Conservation (phyloP, 495 filamentous ascomycete genomes). For the Geopyxis carbonaria region DNA sequence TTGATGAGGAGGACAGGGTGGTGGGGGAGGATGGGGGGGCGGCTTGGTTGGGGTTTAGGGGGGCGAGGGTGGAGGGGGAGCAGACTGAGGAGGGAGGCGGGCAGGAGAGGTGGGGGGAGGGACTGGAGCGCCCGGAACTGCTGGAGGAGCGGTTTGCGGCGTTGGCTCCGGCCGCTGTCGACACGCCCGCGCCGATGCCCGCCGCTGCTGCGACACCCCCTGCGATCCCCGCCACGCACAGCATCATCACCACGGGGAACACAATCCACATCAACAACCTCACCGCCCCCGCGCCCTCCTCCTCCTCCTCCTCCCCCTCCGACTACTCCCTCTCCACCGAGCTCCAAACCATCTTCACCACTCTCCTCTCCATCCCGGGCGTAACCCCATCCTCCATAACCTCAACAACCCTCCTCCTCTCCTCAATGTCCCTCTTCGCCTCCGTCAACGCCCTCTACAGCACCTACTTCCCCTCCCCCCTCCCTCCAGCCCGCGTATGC, state of each 20-base stretch:
- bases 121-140: slow-evolving; percentile 31
- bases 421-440: slow-evolving; percentile 61
- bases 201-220: slow-evolving; percentile 39
- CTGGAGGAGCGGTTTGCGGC: slow-evolving; percentile 21
- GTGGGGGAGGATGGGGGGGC: slow-evolving; percentile 43
- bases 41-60: slow-evolving; percentile 41
- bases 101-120: slow-evolving; percentile 30
- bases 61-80: slow-evolving; percentile 42
- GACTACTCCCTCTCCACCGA: slow-evolving; percentile 8
- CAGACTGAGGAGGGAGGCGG: slow-evolving; percentile 15
- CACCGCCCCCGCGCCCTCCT: slow-evolving; percentile 3
- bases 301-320: slow-evolving; percentile 3
- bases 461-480: slow-evolving; percentile 48
- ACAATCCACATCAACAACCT: slow-evolving; percentile 14
- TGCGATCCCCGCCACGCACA: slow-evolving; percentile 31
- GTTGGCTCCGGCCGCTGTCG: neutral
- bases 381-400: slow-evolving; percentile 41
- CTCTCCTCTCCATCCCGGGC: slow-evolving; percentile 8
- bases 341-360: slow-evolving; percentile 8
- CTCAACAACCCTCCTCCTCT: slow-evolving; percentile 58
- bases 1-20: slow-evolving; percentile 38
- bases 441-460: slow-evolving; percentile 58
- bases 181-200: neutral
- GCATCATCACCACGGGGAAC: neutral
- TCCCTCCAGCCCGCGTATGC: slow-evolving; percentile 71